Conservation (phyloP, 768 basidiomycete genomes). For the Crassisporium funariophilum region DNA sequence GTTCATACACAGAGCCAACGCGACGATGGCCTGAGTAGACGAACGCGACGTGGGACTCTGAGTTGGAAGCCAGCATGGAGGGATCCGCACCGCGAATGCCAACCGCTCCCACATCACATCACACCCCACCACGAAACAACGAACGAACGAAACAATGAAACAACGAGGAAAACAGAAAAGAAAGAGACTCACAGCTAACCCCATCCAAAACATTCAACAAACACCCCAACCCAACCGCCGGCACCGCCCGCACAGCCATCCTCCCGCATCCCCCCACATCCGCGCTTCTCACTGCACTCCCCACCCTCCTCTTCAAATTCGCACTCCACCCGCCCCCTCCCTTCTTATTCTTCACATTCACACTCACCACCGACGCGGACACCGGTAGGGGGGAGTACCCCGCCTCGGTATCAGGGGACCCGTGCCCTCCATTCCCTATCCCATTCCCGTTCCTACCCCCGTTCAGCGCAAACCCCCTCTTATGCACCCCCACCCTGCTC, state of each 20-base stretch:
- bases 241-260: slow-evolving; percentile 53
- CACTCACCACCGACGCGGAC: slow-evolving; percentile 11
- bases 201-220: slow-evolving; percentile 93
- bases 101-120: too few species aligned
- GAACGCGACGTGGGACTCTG: too few species aligned
- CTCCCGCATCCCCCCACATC: too few species aligned
- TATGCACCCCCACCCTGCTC: slow-evolving; percentile 13
- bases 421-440: neutral
- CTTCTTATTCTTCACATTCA: slow-evolving; percentile 8
- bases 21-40: too few species aligned
- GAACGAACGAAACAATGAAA: slow-evolving; percentile 1
- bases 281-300: too few species aligned
- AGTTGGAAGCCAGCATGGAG: too few species aligned
- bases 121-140: slow-evolving; percentile 1
- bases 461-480: too few species aligned
- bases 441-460: neutral
- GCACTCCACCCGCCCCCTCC: slow-evolving; percentile 5
- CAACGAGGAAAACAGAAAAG: neutral
- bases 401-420: too few species aligned
- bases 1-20: too few species aligned
- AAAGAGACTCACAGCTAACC: slow-evolving; percentile 70
- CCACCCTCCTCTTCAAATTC: too few species aligned
- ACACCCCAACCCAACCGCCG: slow-evolving; percentile 82
- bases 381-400: too few species aligned
- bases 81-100: too few species aligned